Base-by-base conservation (phyloP, 139 green algal species). In the Coelastrella sp. region DNA sequence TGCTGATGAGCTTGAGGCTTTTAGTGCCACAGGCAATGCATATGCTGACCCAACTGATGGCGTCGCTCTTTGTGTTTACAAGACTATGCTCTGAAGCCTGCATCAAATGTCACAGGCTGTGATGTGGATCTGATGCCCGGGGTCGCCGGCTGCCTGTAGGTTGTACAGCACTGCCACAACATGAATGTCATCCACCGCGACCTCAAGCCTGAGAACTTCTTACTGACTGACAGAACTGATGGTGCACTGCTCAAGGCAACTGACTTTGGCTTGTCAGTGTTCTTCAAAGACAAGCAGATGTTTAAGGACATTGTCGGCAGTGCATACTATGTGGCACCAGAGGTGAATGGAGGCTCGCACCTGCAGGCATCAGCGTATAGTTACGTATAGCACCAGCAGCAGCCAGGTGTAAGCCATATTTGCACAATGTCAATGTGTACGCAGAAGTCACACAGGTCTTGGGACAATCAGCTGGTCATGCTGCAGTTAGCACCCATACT, bases 131-230 rank as follows among this genome's bases (percentile, higher is more conserved):
- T 75, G 66, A 19, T 49, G 35, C 35, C 35, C 35, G 35, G 1
- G 14, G 25, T 49, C 75, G 12, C 78, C 20, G 27, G 8, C 17
- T 75, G 73, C 86, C 19, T 58, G 75, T 90, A 94, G 78, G 95
- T 98, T 65, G 95, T 99, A 49, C 92, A 94, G 27, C 94, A 99
- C 91, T 99, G 97, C 92, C 98, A 99, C 94, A 93, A 90, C 49
- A 95, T 99, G 88, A 96, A 97, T 10, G 97, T 99, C 63, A 98
- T 99, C 63, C 97, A 99, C 93, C 94, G 96, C 17, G 96, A 98
- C 89, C 89, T 98, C 14, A 98, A 98, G 91, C 94, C 95, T 27
- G 89, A 90, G 82, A 82, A 73, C 92, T 99, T 99, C 85, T 90
- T 99, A 87, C 94, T 99, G 60, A 91, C 92, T 12, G 93, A 87